Percentiles rank a stretch among this genome's conserved stretches.
These are phyloP conservation scores for Trichomonascus vanleenenianus DNA, from an alignment of 805 yeast genomes.

Conservation along the genomic window DNA sequence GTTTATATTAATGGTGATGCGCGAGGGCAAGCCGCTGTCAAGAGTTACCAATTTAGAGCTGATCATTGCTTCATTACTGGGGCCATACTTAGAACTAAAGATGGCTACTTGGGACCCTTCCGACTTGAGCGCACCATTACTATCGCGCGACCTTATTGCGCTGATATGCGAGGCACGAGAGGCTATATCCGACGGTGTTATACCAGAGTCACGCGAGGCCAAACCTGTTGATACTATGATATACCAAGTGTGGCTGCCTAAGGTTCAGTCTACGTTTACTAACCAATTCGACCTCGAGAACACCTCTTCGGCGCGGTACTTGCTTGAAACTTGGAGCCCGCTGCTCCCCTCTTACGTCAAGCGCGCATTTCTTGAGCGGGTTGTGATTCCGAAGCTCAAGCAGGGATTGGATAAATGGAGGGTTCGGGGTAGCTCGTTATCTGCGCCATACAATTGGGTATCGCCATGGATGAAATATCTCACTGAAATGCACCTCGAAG, in stretches of 20 bases:
- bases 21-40: too few species aligned
- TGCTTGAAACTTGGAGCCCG: constrained; percentile 37
- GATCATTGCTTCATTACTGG: too few species aligned
- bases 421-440: constrained; percentile 3
- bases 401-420: constrained; percentile 34
- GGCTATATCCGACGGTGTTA: too few species aligned
- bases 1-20: too few species aligned
- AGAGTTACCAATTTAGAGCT: too few species aligned
- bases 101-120: too few species aligned
- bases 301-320: constrained; percentile 34
- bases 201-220: background rate
- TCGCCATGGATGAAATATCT: constrained; percentile 35
- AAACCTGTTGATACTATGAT: constrained; percentile 32
- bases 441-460: constrained; percentile 27
- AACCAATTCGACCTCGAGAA: constrained; percentile 33
- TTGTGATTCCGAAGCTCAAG: constrained; percentile 34
- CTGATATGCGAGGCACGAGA: too few species aligned
- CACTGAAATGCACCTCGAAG: constrained; percentile 7
- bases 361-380: constrained; percentile 24
- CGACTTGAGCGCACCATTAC: too few species aligned
- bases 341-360: constrained; percentile 28
- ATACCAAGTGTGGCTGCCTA: constrained; percentile 31
- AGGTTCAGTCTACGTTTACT: constrained; percentile 23
- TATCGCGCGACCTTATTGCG: too few species aligned
- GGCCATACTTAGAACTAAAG: too few species aligned